Conservation (phyloP, 352 stramenopile species). For the Phytopythium litorale region DNA sequence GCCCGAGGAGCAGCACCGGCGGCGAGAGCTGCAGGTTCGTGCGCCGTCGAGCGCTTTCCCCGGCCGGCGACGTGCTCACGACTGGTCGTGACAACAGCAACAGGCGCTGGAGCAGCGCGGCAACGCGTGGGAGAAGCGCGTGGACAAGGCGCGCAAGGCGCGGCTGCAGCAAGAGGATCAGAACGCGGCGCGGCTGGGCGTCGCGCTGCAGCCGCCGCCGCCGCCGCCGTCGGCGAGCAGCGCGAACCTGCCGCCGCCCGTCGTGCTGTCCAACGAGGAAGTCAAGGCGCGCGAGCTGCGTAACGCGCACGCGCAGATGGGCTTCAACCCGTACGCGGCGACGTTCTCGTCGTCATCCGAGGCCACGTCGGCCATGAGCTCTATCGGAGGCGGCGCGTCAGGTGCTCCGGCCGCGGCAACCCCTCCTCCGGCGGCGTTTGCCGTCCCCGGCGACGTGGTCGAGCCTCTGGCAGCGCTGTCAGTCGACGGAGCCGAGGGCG, state of each 20-base stretch:
- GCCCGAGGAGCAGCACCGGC: constrained; percentile 48
- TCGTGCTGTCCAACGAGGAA: constrained; percentile 53
- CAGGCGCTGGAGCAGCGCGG: constrained; percentile 55
- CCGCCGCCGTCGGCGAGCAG: constrained; percentile 6
- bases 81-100: constrained; percentile 19
- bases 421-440: constrained; percentile 13
- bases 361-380: constrained; percentile 50
- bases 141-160: constrained; percentile 46
- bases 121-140: constrained; percentile 69
- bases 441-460: constrained; percentile 7
- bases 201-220: constrained; percentile 12
- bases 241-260: constrained; percentile 9
- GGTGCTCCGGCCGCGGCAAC: not conserved
- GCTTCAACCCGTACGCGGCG: constrained; percentile 70
- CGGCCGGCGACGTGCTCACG: no score
- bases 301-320: constrained; percentile 48
- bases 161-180: constrained; percentile 51
- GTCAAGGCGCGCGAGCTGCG: constrained; percentile 61
- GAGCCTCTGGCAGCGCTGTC: not conserved
- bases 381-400: constrained; percentile 21
- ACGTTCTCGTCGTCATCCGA: constrained; percentile 65
- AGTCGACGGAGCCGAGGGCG: constrained; percentile 8
- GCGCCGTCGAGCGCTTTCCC: not conserved
- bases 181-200: constrained; percentile 34
- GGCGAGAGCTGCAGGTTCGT: constrained; percentile 57